Base-by-base conservation (phyloP, 345 rosid genomes). In the Raphanus raphanistrum region DNA sequence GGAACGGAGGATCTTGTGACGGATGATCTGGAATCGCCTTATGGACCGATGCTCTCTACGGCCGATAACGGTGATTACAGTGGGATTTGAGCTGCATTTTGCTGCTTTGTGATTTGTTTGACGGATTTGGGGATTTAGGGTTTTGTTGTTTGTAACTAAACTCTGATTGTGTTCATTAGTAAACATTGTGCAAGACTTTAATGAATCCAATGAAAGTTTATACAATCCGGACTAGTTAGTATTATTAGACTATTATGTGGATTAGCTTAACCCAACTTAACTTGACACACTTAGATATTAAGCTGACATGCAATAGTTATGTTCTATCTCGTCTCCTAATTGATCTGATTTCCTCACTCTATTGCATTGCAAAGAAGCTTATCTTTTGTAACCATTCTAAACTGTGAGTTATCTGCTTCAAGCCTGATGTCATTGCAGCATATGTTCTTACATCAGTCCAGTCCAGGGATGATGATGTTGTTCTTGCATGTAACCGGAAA, bases 1-100 rank as follows among this genome's bases (percentile, higher is more conserved):
- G 82, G 84, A 41, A 90, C 89, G 54, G 90, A 89, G 26, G 96
- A 90, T 70, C 86, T 90, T n/a, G 88, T 88, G 25, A 82, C 77
- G 45, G 90, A 86, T 4, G 90, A 88, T 70, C 63, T 83, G 25
- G 92, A 88, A 50, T 74, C 90, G 1, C 92, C 92, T 33, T 87
- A 84, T 68, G 87, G 82, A 16, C 81, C 82, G 13, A 80, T 90
- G 87, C 89, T 90, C 1, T 84, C 85, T 8, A 82, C 67, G 1
- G 87, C 82, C 63, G 84, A 82, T 15, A 81, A 75, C 27, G 89
- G 85, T 21, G 84, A 74, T 76, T 88, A 83, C 68, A 74, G 79
- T 57, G 82, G 81, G 63, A 76, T 85, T 28, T 86, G 85, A 83
- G 70, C 2, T 3, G 28, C 48, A 64, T 35, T 57, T 17, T 25